Evolutionary conservation across 352 stramenopile species (phyloP), one percentile per base, ranked within the genome.

Genomic region (Albugo candida): DNA sequence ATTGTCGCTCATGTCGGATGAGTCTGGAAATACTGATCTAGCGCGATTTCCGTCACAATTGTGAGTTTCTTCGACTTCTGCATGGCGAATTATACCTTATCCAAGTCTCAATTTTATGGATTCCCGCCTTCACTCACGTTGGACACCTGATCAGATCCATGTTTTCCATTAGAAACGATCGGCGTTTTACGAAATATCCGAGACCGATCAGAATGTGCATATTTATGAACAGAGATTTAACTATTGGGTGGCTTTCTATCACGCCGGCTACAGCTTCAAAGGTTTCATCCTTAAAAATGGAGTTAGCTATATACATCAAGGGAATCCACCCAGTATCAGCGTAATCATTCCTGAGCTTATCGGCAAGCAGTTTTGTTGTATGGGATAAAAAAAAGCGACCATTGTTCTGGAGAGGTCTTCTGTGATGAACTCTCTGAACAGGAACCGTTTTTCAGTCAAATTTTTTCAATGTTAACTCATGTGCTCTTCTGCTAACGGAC

Each of bases 1-100:
- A 45, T 87, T 71, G 44, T 87, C 74, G 36, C 71, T 84, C 74
- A 84, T 84, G 40, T 81, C 69, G 0, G 74, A 87, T 49, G 68
- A 87, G 49, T 87, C 74, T 0, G 74, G 83, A 10, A 84, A 55
- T 36, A 69, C 67, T 3, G 38, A 43, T 35, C 70, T 77, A 12
- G 64, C 60, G 41, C 71, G 65, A 48, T 82, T 70, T 47, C 81
- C 71, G 49, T 87, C 69, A 20, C 69, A 87, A 60, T 87, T 69
- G 51, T 83, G 71, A 52, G 83, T 86, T 39, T 73, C 74, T 35
- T 86, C 74, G 51, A 86, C 82, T 46, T 86, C 74, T 17, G 68
- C 43, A 76, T 49, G 1, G 57, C 70, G 47, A 80, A 83, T 36
- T 83, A 68, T 48, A 82, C 70, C 0, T 59, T 59, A 43, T 81